phyloP scores from a whole-genome alignment of 768 basidiomycete genomes.

The Cytidiella melzeri region DNA sequence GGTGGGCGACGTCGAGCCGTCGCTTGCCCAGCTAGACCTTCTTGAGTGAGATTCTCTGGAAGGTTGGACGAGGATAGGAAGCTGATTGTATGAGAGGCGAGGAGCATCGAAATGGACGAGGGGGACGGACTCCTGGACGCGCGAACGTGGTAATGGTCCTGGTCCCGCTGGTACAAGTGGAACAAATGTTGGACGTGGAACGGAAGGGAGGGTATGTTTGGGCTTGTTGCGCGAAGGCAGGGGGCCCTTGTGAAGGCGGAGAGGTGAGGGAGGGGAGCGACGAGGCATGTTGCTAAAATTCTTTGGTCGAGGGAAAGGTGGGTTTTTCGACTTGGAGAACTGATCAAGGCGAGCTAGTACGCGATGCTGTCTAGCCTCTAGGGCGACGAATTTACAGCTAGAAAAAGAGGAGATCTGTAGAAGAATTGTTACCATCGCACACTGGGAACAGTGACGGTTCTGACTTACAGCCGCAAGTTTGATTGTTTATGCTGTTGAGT shows the following conservation, averaged over 20 bases:
- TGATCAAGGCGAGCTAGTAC: too few species aligned
- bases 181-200: constrained; percentile 46
- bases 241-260: constrained; percentile 56
- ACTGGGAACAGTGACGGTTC: too few species aligned
- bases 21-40: constrained; percentile 1
- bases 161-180: constrained; percentile 15
- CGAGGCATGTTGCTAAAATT: constrained; percentile 51
- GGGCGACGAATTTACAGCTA: too few species aligned
- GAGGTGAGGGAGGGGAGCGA: constrained; percentile 60
- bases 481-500: background rate
- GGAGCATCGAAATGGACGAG: background rate
- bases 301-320: background rate
- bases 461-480: background rate
- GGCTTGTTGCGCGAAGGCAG: constrained; percentile 53
- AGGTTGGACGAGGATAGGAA: background rate
- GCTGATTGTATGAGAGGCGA: background rate
- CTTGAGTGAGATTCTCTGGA: background rate
- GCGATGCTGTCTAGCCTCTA: too few species aligned
- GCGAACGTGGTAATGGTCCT: constrained; percentile 6
- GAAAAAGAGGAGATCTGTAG: too few species aligned
- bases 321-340: too few species aligned
- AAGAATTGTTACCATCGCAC: too few species aligned
- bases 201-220: constrained; percentile 61
- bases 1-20: constrained; percentile 3
- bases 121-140: background rate